Percentiles rank a stretch among this genome's conserved stretches.
Conservation (phyloP, 306 rosid species). For the Quercus variabilis region DNA sequence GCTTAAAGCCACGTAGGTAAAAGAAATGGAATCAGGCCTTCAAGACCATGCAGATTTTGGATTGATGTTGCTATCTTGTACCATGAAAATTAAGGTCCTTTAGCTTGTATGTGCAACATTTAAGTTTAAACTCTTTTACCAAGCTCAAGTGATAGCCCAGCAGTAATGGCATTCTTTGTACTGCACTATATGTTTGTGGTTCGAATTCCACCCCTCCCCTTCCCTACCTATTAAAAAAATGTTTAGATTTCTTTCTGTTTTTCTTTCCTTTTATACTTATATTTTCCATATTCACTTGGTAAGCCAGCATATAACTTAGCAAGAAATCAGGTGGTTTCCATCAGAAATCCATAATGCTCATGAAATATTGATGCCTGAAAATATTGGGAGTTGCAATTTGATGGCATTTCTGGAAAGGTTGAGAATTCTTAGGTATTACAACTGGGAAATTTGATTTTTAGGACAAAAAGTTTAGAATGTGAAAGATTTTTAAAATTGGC, state of each 20-base stretch:
- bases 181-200: no score
- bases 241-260: no score
- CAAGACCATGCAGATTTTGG: not conserved
- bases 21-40: not conserved
- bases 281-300: not conserved
- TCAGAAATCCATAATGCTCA: not conserved
- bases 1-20: not conserved
- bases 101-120: not conserved
- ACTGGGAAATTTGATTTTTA: not conserved
- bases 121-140: not conserved
- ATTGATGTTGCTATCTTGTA: not conserved
- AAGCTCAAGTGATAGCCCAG: no score
- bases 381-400: not conserved
- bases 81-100: not conserved
- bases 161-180: no score
- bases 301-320: not conserved
- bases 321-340: not conserved
- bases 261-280: not conserved
- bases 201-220: no score
- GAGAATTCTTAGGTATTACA: not conserved
- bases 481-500: no score
- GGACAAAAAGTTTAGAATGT: not conserved
- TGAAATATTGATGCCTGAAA: not conserved
- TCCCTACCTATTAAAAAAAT: no score
- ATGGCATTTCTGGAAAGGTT: no score